Conservation (phyloP, 108 stramenopile species). For the Nitzschia sp. region DNA sequence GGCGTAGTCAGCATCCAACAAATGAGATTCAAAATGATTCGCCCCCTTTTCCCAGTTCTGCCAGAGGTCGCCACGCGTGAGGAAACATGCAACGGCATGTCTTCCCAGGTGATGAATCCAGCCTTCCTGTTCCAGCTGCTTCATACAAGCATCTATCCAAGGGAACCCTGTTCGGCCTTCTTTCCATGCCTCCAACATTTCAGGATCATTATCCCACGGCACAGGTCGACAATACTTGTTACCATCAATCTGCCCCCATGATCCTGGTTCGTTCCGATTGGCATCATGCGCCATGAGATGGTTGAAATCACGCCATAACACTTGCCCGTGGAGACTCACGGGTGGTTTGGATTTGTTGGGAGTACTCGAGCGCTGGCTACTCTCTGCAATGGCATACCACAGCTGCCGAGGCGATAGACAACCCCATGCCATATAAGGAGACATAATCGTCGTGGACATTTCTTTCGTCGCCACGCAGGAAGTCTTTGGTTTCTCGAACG, state of each 20-base stretch:
- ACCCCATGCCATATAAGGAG: constrained; percentile 71
- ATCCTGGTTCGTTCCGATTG: constrained; percentile 45
- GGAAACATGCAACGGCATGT: constrained; percentile 96
- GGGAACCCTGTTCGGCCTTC: constrained; percentile 93
- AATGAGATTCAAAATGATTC: constrained; percentile 71
- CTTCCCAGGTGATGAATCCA: constrained; percentile 97
- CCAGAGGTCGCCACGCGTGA: constrained; percentile 96
- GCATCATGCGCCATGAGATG: constrained; percentile 82
- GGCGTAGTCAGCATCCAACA: constrained; percentile 94
- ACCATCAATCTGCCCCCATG: constrained; percentile 73
- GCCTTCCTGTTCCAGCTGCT: constrained; percentile 85
- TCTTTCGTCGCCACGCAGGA: constrained; percentile 66
- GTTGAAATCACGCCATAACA: constrained; percentile 95
- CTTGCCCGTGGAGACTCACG: constrained; percentile 90
- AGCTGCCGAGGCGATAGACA: constrained; percentile 67
- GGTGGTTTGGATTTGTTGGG: constrained; percentile 86
- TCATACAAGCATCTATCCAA: constrained; percentile 96
- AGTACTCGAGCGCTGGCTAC: constrained; percentile 27
- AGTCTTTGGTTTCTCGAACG: constrained; percentile 97
- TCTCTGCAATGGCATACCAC: constrained; percentile 62
- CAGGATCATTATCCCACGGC: constrained; percentile 85
- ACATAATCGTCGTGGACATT: constrained; percentile 80
- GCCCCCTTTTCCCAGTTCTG: constrained; percentile 95
- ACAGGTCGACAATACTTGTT: constrained; percentile 78
- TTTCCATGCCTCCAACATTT: constrained; percentile 85